Evolutionary conservation across 2,329 filamentous ascomycete species (phyloP).

Genomic region (Emmonsia crescens): DNA sequence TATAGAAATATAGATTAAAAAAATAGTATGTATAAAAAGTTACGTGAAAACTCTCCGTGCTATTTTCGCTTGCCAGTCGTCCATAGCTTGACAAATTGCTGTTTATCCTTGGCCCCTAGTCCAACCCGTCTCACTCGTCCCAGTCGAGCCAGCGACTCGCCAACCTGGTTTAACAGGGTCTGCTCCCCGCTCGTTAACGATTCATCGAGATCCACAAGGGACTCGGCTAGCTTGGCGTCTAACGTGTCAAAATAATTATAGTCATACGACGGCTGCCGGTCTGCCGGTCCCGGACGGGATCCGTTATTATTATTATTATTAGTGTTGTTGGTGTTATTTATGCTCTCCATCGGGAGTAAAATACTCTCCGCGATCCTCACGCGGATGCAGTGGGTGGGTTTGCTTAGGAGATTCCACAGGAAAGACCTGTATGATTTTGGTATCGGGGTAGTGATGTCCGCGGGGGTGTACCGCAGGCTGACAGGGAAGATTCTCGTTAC

Average conservation of each 20-base stretch:
- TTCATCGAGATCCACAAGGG: constrained; percentile 19
- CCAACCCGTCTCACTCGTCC: constrained; percentile 83
- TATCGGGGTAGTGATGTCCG: constrained; percentile 82
- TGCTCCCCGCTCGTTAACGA: constrained; percentile 48
- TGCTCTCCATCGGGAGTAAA: constrained; percentile 46
- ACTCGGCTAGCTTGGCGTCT: constrained; percentile 19
- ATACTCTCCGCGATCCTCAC: constrained; percentile 79
- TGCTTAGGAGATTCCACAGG: constrained; percentile 74
- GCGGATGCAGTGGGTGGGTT: constrained; percentile 78
- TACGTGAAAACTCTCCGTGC: background rate
- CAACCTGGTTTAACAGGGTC: constrained; percentile 63
- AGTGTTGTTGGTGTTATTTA: background rate
- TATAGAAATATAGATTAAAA: background rate
- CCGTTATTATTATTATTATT: constrained; percentile 13
- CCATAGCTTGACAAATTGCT: constrained; percentile 67
- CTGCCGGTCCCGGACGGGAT: constrained; percentile 2
- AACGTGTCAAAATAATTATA: constrained; percentile 39
- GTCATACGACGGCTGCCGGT: constrained; percentile 25
- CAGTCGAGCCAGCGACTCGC: constrained; percentile 74
- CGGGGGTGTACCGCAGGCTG: constrained; percentile 76
- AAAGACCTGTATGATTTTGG: constrained; percentile 63
- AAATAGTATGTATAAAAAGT: background rate
- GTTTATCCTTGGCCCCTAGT: constrained; percentile 71
- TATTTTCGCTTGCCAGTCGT: constrained; percentile 5
- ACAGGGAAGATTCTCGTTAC: constrained; percentile 77